phyloP scores from a whole-genome alignment of 2,329 filamentous ascomycete species.

The Aspergillus tanneri region DNA sequence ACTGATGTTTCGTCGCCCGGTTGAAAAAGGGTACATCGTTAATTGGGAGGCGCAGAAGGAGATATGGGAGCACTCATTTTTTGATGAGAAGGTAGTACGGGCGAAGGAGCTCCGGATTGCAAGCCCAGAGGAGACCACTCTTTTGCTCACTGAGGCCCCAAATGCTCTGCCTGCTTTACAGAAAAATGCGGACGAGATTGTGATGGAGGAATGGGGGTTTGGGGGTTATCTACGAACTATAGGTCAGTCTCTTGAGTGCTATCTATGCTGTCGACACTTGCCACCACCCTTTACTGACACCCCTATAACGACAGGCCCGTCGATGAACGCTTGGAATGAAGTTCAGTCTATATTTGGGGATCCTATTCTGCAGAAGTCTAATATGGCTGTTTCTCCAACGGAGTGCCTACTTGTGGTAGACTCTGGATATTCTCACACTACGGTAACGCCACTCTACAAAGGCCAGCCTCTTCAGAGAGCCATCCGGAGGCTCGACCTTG shows the following conservation, averaged over 20 bases:
- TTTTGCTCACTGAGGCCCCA: constrained; percentile 81
- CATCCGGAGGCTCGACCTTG: constrained; percentile 81
- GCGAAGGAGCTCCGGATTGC: constrained; percentile 41
- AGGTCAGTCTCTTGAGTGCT: constrained; percentile 51
- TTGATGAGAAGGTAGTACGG: constrained; percentile 65
- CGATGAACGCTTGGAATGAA: constrained; percentile 80
- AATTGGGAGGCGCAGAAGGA: constrained; percentile 96
- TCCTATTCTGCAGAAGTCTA: constrained; percentile 45
- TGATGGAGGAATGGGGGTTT: constrained; percentile 97
- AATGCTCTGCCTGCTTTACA: constrained; percentile 80
- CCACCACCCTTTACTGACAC: not conserved
- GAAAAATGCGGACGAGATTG: constrained; percentile 88
- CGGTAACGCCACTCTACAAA: constrained; percentile 78
- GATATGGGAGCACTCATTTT: constrained; percentile 89
- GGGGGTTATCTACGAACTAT: constrained; percentile 76
- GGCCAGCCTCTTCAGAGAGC: constrained; percentile 78
- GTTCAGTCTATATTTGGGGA: constrained; percentile 68
- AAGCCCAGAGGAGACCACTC: constrained; percentile 75
- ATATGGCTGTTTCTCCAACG: constrained; percentile 53
- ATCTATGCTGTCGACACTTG: not conserved
- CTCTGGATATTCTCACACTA: constrained; percentile 90
- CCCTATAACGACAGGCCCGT: constrained; percentile 58
- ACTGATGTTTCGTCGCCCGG: constrained; percentile 78
- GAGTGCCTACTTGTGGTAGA: constrained; percentile 89
- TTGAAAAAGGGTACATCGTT: constrained; percentile 92